Conservation (phyloP, 1,139 yeast genomes). For the Suhomyces yuchorum region DNA sequence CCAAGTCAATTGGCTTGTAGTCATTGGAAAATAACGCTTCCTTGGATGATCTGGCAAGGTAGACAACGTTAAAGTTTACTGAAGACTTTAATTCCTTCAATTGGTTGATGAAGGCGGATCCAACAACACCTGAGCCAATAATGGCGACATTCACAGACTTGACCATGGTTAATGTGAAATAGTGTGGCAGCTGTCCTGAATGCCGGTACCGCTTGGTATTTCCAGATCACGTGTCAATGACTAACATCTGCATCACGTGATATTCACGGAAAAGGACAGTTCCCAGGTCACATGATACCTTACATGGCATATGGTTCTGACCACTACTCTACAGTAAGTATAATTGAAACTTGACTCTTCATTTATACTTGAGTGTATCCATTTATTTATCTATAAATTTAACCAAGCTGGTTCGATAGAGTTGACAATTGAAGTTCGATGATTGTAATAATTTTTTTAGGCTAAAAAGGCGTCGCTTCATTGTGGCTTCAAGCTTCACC, state of each 20-base stretch:
- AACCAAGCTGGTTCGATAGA: too few species aligned
- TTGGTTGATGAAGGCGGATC: slow-evolving; percentile 71
- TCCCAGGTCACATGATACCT: too few species aligned
- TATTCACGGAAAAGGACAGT: too few species aligned
- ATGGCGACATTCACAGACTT: slow-evolving; percentile 77
- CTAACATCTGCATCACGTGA: neutral
- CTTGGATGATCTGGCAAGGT: slow-evolving; percentile 70
- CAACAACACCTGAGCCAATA: slow-evolving; percentile 94
- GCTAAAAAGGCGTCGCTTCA: too few species aligned
- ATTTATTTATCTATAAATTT: too few species aligned
- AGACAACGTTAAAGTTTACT: slow-evolving; percentile 72
- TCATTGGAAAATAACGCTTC: slow-evolving; percentile 69
- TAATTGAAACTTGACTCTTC: too few species aligned
- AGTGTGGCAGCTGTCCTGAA: neutral
- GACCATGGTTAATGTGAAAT: slow-evolving; percentile 32
- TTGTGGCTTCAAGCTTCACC: too few species aligned
- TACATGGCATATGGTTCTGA: too few species aligned
- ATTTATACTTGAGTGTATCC: too few species aligned
- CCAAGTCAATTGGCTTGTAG: slow-evolving; percentile 68
- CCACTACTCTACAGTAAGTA: too few species aligned
- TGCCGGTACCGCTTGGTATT: slow-evolving; percentile 10
- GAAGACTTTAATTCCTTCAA: slow-evolving; percentile 66
- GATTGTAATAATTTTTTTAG: too few species aligned
- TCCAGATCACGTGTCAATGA: neutral
- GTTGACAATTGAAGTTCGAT: too few species aligned